Percentiles rank a stretch among this genome's conserved stretches.
Evolutionary conservation across 2,329 filamentous ascomycete species (phyloP).

Genomic region (Mollisiaceae sp.): DNA sequence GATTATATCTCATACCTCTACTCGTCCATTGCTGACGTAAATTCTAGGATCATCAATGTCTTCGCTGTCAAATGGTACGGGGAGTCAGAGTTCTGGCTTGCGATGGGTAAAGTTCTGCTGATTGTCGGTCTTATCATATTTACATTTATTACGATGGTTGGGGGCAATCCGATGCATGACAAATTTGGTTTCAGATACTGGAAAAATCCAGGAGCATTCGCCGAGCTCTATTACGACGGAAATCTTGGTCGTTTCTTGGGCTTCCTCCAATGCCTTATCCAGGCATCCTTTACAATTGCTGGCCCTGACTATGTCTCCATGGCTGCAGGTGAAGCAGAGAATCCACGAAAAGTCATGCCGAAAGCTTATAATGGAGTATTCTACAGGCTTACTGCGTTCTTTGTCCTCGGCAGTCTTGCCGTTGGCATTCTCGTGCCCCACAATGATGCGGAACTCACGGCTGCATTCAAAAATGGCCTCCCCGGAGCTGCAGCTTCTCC

Average conservation of each 20-base stretch:
- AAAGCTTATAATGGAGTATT: conserved; percentile 75
- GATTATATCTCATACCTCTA: conserved; percentile 39
- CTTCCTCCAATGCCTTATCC: conserved; percentile 62
- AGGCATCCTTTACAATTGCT: conserved; percentile 67
- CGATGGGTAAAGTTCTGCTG: conserved; percentile 73
- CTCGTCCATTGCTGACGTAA: conserved; percentile 4
- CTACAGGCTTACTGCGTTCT: conserved; percentile 73
- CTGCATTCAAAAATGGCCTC: conserved; percentile 53
- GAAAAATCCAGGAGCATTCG: conserved; percentile 53
- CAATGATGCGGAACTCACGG: conserved; percentile 61
- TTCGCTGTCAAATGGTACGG: conserved; percentile 77
- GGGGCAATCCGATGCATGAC: conserved; percentile 62
- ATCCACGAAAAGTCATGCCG: conserved; percentile 67
- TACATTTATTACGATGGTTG: conserved; percentile 68
- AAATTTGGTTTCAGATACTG: conserved; percentile 61
- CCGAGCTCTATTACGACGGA: conserved; percentile 56
- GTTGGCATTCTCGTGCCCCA: conserved; percentile 70
- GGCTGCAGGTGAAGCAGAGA: conserved; percentile 73
- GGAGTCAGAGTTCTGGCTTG: conserved; percentile 71
- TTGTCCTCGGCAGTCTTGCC: conserved; percentile 68
- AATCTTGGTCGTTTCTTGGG: conserved; percentile 63
- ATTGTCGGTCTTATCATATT: conserved; percentile 59
- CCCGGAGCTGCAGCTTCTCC: conserved; percentile 46
- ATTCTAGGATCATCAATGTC: conserved; percentile 63
- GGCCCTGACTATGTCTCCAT: conserved; percentile 72